Base-by-base conservation (phyloP, 768 basidiomycete species). In the Ephemerocybe angulata region DNA sequence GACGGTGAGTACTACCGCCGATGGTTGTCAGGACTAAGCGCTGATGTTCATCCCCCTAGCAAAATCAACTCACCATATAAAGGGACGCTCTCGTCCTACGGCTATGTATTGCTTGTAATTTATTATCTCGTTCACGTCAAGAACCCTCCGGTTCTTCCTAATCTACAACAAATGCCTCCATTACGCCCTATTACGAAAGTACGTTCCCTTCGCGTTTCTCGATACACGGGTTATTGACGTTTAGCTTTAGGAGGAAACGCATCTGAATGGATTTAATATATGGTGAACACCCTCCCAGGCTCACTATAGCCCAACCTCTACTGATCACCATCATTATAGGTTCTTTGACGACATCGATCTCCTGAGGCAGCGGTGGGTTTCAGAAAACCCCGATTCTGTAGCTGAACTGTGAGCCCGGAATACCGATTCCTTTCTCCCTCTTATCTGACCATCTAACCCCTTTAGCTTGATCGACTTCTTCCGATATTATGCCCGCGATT, bases 41-140 rank as follows among this genome's bases (percentile, higher is more conserved):
- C 19, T 48, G 42, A 10, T 53, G 37, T 50, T 60, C 40, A 57
- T 28, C 29, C 24, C 52, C 52, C 44, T 63, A 92, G 90, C 72
- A 95, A 97, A 85, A 97, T 99, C 71, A 99, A 99, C 72, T 97
- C 94, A 49, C 94, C 96, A 11, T 99, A 98, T 72, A 86, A 92
- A 64, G 96, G 96, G 58, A 98, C 96, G 1, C 77, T 99, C 51
- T 95, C 92, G 53, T 96, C 94, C 52, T 98, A 99, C 68, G 96
- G 96, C 60, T 98, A 96, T 74, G 95, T 96, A 61, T 81, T 99
- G 50, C 88, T 99, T 71, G 96, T 98, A 69, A 92, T 99, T 63
- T 97, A 95, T 75, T 99, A 93, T 74, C 83, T 98, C 51, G 86
- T 95, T 43, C 97, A 99, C 70, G 94, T 98, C 75, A 96, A 97